Conservation (phyloP, 176 grass and related monocot species). For the Panicum miliaceum region DNA sequence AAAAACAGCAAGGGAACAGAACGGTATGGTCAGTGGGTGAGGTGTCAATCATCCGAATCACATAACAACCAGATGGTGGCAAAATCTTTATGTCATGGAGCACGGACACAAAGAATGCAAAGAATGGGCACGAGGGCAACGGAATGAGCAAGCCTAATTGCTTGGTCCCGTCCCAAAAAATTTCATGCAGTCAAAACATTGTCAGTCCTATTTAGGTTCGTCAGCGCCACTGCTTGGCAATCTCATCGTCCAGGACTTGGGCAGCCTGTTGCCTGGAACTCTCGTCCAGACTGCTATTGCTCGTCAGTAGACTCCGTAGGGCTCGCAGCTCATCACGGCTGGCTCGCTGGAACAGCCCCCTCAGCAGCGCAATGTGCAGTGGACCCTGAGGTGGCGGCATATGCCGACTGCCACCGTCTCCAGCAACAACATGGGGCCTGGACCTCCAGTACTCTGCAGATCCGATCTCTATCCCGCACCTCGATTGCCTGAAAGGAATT, state of each 20-base stretch:
- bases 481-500: slow-evolving; percentile 64
- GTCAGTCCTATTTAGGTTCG: slow-evolving; percentile 35
- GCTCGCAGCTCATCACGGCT: slow-evolving; percentile 63
- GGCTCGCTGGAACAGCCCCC: slow-evolving; percentile 79
- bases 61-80: slow-evolving; percentile 1
- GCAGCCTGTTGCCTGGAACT: slow-evolving; percentile 49
- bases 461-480: slow-evolving; percentile 48
- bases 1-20: background rate
- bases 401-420: slow-evolving; percentile 27
- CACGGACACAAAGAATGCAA: slow-evolving; percentile 38
- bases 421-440: slow-evolving; percentile 38
- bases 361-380: slow-evolving; percentile 52
- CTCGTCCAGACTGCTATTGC: slow-evolving; percentile 34
- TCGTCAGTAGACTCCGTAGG: slow-evolving; percentile 55
- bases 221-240: slow-evolving; percentile 48
- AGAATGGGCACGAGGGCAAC: slow-evolving; percentile 38
- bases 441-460: slow-evolving; percentile 88
- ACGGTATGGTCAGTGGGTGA: slow-evolving; percentile 30
- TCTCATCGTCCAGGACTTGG: slow-evolving; percentile 55
- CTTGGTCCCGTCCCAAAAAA: slow-evolving; percentile 26
- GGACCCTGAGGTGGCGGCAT: slow-evolving; percentile 19
- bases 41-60: background rate
- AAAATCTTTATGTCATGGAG: background rate
- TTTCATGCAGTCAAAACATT: slow-evolving; percentile 15
- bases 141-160: slow-evolving; percentile 40